phyloP scores from a whole-genome alignment of 306 rosid species.

The Prunus padus region DNA sequence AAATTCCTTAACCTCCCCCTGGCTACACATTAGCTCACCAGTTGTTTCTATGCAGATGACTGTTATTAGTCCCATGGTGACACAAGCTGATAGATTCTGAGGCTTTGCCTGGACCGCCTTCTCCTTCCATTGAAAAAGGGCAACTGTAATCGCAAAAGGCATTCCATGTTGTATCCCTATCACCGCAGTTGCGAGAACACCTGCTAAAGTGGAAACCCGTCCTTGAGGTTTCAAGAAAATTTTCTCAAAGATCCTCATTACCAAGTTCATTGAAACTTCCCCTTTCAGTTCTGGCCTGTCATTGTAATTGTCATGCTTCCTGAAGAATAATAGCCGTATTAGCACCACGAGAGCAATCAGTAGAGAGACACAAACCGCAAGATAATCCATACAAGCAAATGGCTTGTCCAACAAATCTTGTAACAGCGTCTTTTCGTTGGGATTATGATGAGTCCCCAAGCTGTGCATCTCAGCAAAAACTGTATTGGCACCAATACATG shows the following conservation, averaged over 20 bases:
- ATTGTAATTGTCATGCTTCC: slow-evolving; percentile 30
- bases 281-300: slow-evolving; percentile 61
- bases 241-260: slow-evolving; percentile 34
- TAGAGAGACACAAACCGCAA: slow-evolving; percentile 31
- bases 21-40: slow-evolving; percentile 27
- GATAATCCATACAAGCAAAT: slow-evolving; percentile 32
- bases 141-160: slow-evolving; percentile 44
- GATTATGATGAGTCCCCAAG: not conserved
- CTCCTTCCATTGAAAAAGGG: slow-evolving; percentile 38
- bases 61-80: slow-evolving; percentile 60
- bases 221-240: slow-evolving; percentile 39
- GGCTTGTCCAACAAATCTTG: slow-evolving; percentile 48
- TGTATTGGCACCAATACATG: slow-evolving; percentile 31
- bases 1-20: slow-evolving; percentile 36
- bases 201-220: slow-evolving; percentile 39
- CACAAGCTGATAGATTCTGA: slow-evolving; percentile 51
- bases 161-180: slow-evolving; percentile 59
- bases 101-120: slow-evolving; percentile 27
- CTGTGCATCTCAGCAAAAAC: slow-evolving; percentile 19
- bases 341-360: slow-evolving; percentile 39
- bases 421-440: slow-evolving; percentile 25
- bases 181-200: slow-evolving; percentile 29
- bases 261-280: slow-evolving; percentile 31
- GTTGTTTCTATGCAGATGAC: slow-evolving; percentile 53
- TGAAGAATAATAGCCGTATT: slow-evolving; percentile 37